Evolutionary conservation across 805 yeast species (phyloP).

Genomic region (Saturnispora hagleri): DNA sequence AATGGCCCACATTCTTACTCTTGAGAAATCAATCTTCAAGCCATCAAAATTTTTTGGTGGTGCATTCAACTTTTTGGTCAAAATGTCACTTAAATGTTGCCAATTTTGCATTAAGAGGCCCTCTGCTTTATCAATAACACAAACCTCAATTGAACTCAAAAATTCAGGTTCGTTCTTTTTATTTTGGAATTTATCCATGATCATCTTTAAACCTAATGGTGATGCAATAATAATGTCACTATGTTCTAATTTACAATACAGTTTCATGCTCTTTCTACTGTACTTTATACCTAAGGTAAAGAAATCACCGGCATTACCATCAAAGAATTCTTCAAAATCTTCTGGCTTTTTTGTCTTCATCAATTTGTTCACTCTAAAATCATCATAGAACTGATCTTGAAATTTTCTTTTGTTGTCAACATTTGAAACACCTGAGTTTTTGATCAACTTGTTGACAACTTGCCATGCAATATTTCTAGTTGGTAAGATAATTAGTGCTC

Average conservation of each 20-base stretch:
- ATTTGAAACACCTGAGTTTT: constrained; percentile 58
- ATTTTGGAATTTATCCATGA: constrained; percentile 41
- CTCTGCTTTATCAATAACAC: constrained; percentile 75
- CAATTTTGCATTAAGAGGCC: constrained; percentile 88
- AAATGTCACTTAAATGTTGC: constrained; percentile 64
- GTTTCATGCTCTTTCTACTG: constrained; percentile 77
- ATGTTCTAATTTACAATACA: constrained; percentile 74
- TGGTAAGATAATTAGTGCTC: constrained; percentile 73
- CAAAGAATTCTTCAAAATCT: constrained; percentile 71
- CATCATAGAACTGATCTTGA: constrained; percentile 54
- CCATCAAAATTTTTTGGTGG: constrained; percentile 63
- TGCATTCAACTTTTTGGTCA: constrained; percentile 55
- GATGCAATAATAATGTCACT: constrained; percentile 86
- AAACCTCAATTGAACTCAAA: constrained; percentile 77
- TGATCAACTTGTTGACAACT: constrained; percentile 52
- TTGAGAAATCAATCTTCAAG: constrained; percentile 72
- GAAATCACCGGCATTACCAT: constrained; percentile 87
- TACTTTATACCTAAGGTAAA: constrained; percentile 87
- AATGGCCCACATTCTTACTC: constrained; percentile 87
- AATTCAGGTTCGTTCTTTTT: constrained; percentile 35
- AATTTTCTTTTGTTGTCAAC: constrained; percentile 77
- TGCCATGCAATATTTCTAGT: constrained; percentile 72
- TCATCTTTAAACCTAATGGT: constrained; percentile 79
- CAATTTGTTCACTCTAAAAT: constrained; percentile 22
- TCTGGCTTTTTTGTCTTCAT: constrained; percentile 56